These are phyloP conservation scores for Stentor coeruleus DNA, from an alignment of 73 alveolate genomes.

Conservation along the genomic window DNA sequence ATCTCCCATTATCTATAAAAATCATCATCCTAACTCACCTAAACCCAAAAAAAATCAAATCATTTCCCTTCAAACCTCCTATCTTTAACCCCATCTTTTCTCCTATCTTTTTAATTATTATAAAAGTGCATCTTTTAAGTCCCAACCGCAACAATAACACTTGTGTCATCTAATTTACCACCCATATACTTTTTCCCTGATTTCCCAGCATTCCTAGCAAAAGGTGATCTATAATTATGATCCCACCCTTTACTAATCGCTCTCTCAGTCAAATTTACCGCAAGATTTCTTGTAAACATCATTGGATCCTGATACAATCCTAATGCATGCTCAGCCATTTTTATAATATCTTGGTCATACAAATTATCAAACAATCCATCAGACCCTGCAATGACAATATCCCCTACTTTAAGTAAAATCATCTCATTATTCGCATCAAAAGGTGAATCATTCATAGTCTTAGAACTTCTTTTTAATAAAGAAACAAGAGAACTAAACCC, in stretches of 20 bases:
- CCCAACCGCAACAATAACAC: constrained; percentile 20
- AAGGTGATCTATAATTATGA: constrained; percentile 7
- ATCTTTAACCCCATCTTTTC: neutral
- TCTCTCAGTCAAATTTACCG: constrained; percentile 11
- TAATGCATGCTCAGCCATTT: neutral
- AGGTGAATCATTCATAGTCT: constrained; percentile 14
- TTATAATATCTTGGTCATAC: constrained; percentile 20
- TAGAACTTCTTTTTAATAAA: neutral
- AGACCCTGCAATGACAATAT: constrained; percentile 24
- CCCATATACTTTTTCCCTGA: constrained; percentile 10
- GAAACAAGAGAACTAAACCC: constrained; percentile 19
- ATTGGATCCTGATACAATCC: neutral
- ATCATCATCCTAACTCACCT: neutral
- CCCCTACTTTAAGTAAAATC: constrained; percentile 21
- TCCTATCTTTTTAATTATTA: neutral
- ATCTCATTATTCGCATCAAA: constrained; percentile 4
- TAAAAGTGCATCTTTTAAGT: neutral
- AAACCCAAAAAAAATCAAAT: neutral
- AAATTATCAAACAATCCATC: constrained; percentile 30
- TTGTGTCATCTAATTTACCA: constrained; percentile 31
- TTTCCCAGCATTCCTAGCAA: constrained; percentile 19
- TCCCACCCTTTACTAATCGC: constrained; percentile 18
- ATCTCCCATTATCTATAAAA: neutral
- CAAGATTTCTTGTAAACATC: neutral
- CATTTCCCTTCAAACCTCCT: neutral